Base-by-base conservation (phyloP, 805 yeast species). In the Myxozyma sirexii region DNA sequence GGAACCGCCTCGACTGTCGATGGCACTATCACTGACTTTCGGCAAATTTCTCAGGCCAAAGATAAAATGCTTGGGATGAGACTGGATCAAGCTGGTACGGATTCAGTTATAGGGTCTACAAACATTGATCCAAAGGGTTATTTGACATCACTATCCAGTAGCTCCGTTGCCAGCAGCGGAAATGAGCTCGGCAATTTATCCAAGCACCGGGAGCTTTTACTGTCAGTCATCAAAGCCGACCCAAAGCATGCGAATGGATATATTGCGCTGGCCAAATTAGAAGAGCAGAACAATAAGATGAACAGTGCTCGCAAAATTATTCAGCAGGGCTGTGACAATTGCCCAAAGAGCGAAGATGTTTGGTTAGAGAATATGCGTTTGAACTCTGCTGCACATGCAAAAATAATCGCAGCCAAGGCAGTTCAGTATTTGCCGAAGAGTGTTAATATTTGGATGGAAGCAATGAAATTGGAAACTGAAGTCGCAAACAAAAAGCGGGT, bases 221-320 rank as follows among this genome's bases (percentile, higher is more conserved):
- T 81, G n/a, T 85, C 90, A 2, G 79, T 88, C 64, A 78, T 96
- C 37, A 82, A 81, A 64, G 75, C 90, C 0, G 87, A 89, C 67
- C 97, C 97, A 0, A 73, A 75, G 43, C 86, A 84, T 59, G 82
- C 96, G 0, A 82, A 82, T 49, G 88, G 87, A 3, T 93, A 97
- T 96, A 87, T 93, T 23, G 90, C 96, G 0, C 82, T 90, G 49
- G 96, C 97, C 0, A 74, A 90, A 48, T 70, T 90, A 8, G 98
- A 93, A 69, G 87, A 83, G 64, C 80, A 79, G 46, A 86, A 85
- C 0, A 79, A 79, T 45, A 84, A 83, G 53, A 76, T 77, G 55
- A 74, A 74, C 4, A 72, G 72, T 13, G 97, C 98, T 0, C 80
- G 81, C 54, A 74, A 73, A 23, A 62, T 88, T 15, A 85, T 91